These are phyloP conservation scores for Solanum hybrid DNA, from an alignment of 305 asterid genomes.

Conservation along the genomic window DNA sequence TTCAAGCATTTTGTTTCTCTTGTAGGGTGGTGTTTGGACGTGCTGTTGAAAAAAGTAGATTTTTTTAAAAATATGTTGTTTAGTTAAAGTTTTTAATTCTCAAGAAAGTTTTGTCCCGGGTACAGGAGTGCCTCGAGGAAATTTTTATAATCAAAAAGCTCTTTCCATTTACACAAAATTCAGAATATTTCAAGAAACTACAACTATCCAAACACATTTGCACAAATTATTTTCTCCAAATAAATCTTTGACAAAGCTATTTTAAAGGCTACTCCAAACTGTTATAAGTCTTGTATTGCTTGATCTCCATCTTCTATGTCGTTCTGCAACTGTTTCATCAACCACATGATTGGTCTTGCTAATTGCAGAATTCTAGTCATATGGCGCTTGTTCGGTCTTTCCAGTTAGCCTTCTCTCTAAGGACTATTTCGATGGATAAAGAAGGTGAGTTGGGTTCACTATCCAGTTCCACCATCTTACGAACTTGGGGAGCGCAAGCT, in stretches of 20 bases:
- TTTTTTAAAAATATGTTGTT: background rate
- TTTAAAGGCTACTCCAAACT: background rate
- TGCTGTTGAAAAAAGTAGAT: background rate
- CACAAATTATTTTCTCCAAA: background rate
- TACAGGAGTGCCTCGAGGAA: background rate
- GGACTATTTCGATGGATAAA: constrained; percentile 29
- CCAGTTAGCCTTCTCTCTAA: constrained; percentile 44
- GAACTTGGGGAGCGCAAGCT: background rate
- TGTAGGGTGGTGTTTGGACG: background rate
- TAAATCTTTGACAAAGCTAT: background rate
- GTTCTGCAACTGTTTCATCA: background rate
- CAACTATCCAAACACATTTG: background rate
- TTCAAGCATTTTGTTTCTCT: background rate
- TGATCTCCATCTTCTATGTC: background rate
- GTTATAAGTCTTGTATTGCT: background rate
- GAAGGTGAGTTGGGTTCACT: constrained; percentile 29
- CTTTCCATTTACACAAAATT: background rate
- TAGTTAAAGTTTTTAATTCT: background rate
- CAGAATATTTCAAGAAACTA: background rate
- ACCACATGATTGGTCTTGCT: background rate
- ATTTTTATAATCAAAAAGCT: background rate
- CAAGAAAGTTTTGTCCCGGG: background rate
- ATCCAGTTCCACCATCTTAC: background rate
- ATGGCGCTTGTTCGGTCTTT: constrained; percentile 39
- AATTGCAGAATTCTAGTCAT: constrained; percentile 33